Conservation (phyloP, 441 rosid species). For the Eutrema salsugineum region DNA sequence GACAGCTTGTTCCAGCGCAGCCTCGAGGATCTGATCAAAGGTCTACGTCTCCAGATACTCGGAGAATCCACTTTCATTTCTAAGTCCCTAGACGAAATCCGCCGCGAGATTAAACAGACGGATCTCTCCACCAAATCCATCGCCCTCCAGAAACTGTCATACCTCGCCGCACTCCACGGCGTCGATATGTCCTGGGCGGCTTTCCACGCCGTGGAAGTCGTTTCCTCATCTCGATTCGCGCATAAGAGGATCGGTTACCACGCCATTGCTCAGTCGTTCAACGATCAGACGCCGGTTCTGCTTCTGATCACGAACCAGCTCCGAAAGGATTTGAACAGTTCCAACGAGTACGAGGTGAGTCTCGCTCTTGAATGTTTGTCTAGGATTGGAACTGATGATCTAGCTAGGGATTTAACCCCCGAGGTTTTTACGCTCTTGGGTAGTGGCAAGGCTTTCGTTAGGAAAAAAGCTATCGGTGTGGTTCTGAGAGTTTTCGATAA, state of each 20-base stretch:
- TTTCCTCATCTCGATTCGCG: slow-evolving; percentile 64
- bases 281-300: slow-evolving; percentile 71
- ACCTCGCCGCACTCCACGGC: slow-evolving; percentile 62
- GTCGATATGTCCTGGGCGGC: slow-evolving; percentile 82
- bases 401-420: slow-evolving; percentile 78
- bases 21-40: slow-evolving; percentile 76
- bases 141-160: slow-evolving; percentile 78
- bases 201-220: slow-evolving; percentile 77
- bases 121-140: slow-evolving; percentile 73
- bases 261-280: slow-evolving; percentile 70
- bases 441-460: slow-evolving; percentile 55
- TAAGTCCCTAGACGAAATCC: slow-evolving; percentile 67
- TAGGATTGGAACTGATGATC: slow-evolving; percentile 67
- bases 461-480: slow-evolving; percentile 70
- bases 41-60: slow-evolving; percentile 55
- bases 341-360: slow-evolving; percentile 69
- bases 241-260: slow-evolving; percentile 71
- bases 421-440: slow-evolving; percentile 72
- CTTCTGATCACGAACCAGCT: slow-evolving; percentile 77
- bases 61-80: slow-evolving; percentile 58
- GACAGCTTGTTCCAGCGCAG: slow-evolving; percentile 76
- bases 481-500: slow-evolving; percentile 69
- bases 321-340: slow-evolving; percentile 67
- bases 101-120: slow-evolving; percentile 71
- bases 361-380: slow-evolving; percentile 75